Percentiles rank a stretch among this genome's conserved stretches.
phyloP scores from a whole-genome alignment of 2,329 filamentous ascomycete species.

The Diaporthe capsici region DNA sequence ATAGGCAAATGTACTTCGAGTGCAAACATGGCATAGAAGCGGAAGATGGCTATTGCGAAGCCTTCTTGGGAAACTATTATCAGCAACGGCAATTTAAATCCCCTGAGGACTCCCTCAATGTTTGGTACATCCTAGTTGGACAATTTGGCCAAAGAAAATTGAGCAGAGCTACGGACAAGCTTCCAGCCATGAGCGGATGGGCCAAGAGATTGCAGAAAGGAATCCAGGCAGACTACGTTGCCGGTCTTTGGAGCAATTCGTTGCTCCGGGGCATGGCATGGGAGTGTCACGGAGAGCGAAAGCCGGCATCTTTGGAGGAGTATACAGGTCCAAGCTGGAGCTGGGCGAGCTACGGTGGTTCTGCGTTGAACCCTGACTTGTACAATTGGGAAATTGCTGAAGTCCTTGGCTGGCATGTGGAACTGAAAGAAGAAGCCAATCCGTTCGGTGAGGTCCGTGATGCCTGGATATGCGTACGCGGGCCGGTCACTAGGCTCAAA shows the following conservation, averaged over 20 bases:
- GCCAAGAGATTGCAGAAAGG: neutral
- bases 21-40: neutral
- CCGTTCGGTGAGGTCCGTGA: neutral
- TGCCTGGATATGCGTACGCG: neutral
- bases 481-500: neutral
- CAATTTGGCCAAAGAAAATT: neutral
- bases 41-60: neutral
- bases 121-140: neutral
- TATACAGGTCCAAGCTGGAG: constrained; percentile 3
- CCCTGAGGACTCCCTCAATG: neutral
- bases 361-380: too few relatives aligned
- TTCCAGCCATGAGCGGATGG: neutral
- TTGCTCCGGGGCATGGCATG: neutral
- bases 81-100: neutral
- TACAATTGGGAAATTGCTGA: neutral
- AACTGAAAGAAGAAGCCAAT: neutral
- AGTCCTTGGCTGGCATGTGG: neutral
- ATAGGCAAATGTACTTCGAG: neutral
- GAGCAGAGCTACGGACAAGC: neutral
- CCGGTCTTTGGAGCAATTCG: neutral
- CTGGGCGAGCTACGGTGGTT: neutral
- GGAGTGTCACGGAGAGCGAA: neutral
- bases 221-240: neutral
- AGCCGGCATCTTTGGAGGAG: neutral
- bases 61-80: too few relatives aligned